phyloP scores from a whole-genome alignment of 2,329 filamentous ascomycete genomes.

The Mycosphaerella sp. region DNA sequence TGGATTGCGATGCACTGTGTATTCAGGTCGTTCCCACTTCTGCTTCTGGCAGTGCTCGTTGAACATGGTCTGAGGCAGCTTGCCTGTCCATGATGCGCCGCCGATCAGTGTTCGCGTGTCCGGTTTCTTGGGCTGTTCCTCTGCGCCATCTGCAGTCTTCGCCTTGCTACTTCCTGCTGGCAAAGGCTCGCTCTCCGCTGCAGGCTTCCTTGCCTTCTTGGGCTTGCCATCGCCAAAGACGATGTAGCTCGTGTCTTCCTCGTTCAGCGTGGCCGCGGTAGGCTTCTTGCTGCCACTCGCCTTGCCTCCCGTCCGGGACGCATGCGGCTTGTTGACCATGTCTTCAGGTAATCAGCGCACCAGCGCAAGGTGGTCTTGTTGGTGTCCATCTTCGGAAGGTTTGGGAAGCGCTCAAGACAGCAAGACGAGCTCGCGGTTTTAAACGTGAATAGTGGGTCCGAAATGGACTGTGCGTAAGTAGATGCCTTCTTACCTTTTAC shows the following conservation, averaged over 20 bases:
- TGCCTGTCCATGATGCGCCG: conserved; percentile 94
- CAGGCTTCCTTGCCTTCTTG: conserved; percentile 41
- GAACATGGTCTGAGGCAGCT: conserved; percentile 86
- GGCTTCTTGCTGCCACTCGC: conserved; percentile 27
- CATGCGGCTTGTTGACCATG: conserved; percentile 47
- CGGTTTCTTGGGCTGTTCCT: conserved; percentile 50
- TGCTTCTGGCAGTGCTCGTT: conserved; percentile 94
- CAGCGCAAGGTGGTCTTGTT: not conserved
- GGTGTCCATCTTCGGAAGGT: conserved; percentile 9
- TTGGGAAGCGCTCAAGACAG: not conserved
- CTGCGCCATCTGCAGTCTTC: conserved; percentile 17
- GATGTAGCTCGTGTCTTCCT: conserved; percentile 45
- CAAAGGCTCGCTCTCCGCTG: conserved; percentile 9
- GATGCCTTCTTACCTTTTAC: too few species aligned
- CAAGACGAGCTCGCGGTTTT: not conserved
- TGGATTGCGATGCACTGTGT: conserved; percentile 54
- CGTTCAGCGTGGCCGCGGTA: conserved; percentile 34
- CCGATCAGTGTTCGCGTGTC: conserved; percentile 74
- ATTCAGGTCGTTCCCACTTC: conserved; percentile 91
- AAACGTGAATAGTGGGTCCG: not conserved
- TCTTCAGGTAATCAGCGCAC: not conserved
- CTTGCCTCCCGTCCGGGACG: conserved; percentile 41
- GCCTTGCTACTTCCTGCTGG: conserved; percentile 9
- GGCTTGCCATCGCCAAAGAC: conserved; percentile 42
- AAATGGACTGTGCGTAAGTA: too few species aligned